These are phyloP conservation scores for Brassica rapa DNA, from an alignment of 345 rosid species.

Conservation along the genomic window DNA sequence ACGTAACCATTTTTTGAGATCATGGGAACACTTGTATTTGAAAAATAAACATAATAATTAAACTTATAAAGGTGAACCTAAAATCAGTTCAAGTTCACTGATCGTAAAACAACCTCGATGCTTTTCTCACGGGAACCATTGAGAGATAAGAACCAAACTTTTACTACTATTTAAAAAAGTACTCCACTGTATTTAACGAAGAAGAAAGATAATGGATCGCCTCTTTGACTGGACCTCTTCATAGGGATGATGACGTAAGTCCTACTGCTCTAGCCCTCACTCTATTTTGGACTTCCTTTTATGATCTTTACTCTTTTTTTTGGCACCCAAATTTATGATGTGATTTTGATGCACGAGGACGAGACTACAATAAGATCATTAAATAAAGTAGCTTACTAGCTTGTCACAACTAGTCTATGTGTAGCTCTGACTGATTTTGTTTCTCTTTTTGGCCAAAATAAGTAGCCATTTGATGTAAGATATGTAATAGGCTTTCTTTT, in stretches of 20 bases:
- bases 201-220: slow-evolving; percentile 29
- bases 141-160: neutral
- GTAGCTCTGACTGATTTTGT: slow-evolving; percentile 36
- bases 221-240: slow-evolving; percentile 36
- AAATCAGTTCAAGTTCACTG: neutral
- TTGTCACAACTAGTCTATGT: slow-evolving; percentile 32
- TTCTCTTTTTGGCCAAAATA: slow-evolving; percentile 32
- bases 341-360: slow-evolving; percentile 36
- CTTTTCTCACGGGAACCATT: neutral
- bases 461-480: slow-evolving; percentile 14
- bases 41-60: neutral
- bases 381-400: slow-evolving; percentile 31
- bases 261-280: slow-evolving; percentile 18
- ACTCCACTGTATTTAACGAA: neutral
- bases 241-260: slow-evolving; percentile 32
- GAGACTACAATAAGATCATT: slow-evolving; percentile 35
- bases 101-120: neutral
- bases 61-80: neutral
- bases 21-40: neutral
- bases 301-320: neutral
- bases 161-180: too few species aligned
- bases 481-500: neutral
- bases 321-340: slow-evolving; percentile 26
- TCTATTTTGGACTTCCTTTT: slow-evolving; percentile 9
- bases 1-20: neutral